Percentiles rank a stretch among this genome's conserved stretches.
These are phyloP conservation scores for Aspergillus viridinutans DNA, from an alignment of 2,329 filamentous ascomycete genomes.

Conservation along the genomic window DNA sequence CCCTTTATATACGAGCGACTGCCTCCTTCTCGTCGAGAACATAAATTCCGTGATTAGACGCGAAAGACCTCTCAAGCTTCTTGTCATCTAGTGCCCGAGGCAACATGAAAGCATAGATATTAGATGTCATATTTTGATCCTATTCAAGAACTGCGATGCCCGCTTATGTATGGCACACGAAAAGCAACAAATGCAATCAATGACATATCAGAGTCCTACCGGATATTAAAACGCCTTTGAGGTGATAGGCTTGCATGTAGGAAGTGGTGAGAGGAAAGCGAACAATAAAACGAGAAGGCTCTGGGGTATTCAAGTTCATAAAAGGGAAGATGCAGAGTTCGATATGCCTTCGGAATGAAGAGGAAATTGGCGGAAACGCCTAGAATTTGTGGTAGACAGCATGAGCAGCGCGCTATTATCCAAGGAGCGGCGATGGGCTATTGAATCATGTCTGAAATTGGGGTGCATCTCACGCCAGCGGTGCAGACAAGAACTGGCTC, in stretches of 20 bases:
- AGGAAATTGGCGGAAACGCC: background rate
- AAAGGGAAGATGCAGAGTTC: background rate
- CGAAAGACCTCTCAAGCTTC: background rate
- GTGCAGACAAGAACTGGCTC: conserved; percentile 69
- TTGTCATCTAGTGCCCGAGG: background rate
- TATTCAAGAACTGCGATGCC: background rate
- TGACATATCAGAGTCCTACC: background rate
- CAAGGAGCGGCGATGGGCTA: background rate
- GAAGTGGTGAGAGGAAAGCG: background rate
- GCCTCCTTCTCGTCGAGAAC: background rate
- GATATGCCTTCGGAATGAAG: background rate
- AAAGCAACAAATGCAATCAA: conserved; percentile 1
- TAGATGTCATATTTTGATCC: background rate
- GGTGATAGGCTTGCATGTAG: background rate
- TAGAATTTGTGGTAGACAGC: background rate
- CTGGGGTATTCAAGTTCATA: background rate
- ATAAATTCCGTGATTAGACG: background rate
- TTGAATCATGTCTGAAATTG: background rate
- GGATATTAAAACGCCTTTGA: background rate
- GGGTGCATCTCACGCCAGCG: conserved; percentile 52
- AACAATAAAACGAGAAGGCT: background rate
- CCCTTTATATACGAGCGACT: background rate
- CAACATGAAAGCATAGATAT: background rate
- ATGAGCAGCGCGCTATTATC: background rate
- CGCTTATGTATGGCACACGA: background rate